A percentile compares a stretch with the other conserved stretches of the same genome.
phyloP scores from a whole-genome alignment of 768 basidiomycete genomes.

The Panellus pusillus region DNA sequence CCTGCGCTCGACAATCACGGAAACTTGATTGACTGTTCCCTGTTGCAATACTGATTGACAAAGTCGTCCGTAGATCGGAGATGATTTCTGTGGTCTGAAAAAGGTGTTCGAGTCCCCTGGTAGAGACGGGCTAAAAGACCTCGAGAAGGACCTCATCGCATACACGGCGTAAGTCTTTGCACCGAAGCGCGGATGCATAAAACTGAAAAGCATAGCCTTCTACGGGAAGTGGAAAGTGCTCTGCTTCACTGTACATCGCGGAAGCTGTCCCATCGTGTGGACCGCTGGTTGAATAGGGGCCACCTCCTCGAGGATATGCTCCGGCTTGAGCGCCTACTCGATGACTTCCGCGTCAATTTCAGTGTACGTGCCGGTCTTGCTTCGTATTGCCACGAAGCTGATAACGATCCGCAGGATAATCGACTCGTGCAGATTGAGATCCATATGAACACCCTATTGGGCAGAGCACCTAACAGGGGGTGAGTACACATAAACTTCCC shows the following conservation, averaged over 20 bases:
- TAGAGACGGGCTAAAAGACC: conserved; percentile 15
- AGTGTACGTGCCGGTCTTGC: conserved; percentile 7
- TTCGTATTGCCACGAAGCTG: neutral
- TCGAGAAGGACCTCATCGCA: conserved; percentile 13
- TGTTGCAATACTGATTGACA: conserved; percentile 21
- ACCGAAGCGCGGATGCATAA: neutral
- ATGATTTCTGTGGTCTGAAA: conserved; percentile 14
- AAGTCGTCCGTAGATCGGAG: conserved; percentile 17
- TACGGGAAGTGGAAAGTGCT: conserved; percentile 7
- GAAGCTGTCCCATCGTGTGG: conserved; percentile 11
- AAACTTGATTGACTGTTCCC: too few relatives aligned
- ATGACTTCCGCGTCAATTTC: conserved; percentile 22
- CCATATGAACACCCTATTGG: conserved; percentile 19
- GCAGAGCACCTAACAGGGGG: conserved; percentile 3
- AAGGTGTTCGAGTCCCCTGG: conserved; percentile 10
- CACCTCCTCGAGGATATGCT: conserved; percentile 20
- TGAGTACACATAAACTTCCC: conserved; percentile 1
- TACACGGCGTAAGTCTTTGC: conserved; percentile 7
- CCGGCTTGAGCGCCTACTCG: conserved; percentile 18
- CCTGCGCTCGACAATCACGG: too few relatives aligned
- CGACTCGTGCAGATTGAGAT: conserved; percentile 19
- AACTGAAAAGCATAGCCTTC: conserved; percentile 6
- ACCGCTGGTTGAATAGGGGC: conserved; percentile 16
- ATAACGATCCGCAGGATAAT: conserved; percentile 12
- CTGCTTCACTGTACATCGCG: conserved; percentile 18